Evolutionary conservation across 768 basidiomycete genomes (phyloP).

Genomic region (Lanmaoa pseudosensibilis): DNA sequence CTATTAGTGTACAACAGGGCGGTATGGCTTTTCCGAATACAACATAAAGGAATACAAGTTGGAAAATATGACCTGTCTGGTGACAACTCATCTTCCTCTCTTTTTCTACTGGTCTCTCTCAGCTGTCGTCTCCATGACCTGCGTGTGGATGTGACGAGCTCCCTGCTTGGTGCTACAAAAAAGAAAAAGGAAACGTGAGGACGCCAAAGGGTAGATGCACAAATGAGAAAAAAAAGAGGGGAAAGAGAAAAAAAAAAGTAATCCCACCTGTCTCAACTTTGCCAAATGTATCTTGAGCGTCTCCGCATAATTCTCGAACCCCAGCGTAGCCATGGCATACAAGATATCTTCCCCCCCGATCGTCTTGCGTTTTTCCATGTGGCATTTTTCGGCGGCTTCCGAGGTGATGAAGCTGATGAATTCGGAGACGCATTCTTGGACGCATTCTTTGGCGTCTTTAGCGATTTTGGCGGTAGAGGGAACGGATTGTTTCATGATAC

Average conservation of each 20-base stretch:
- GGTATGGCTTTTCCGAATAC: constrained; percentile 13
- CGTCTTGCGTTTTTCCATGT: constrained; percentile 95
- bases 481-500: constrained; percentile 94
- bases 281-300: constrained; percentile 90
- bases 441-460: constrained; percentile 97
- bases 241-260: background rate
- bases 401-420: constrained; percentile 98
- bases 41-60: constrained; percentile 13
- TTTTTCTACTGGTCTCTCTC: background rate
- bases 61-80: background rate
- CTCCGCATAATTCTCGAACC: constrained; percentile 94
- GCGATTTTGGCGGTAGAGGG: constrained; percentile 93
- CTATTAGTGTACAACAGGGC: constrained; percentile 16
- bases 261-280: constrained; percentile 77
- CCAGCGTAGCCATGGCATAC: constrained; percentile 89
- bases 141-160: constrained; percentile 27
- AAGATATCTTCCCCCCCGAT: constrained; percentile 97
- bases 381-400: constrained; percentile 93
- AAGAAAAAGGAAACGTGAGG: background rate
- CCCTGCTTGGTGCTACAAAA: constrained; percentile 29
- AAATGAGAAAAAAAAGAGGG: background rate
- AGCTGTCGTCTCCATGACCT: constrained; percentile 24
- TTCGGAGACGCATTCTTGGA: constrained; percentile 97
- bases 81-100: background rate
- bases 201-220: background rate